A percentile compares a stretch with the other conserved stretches of the same genome.
These are phyloP conservation scores for Chloranthus sessilifolius DNA, from an alignment of 164 flowering plant genomes.

Conservation along the genomic window DNA sequence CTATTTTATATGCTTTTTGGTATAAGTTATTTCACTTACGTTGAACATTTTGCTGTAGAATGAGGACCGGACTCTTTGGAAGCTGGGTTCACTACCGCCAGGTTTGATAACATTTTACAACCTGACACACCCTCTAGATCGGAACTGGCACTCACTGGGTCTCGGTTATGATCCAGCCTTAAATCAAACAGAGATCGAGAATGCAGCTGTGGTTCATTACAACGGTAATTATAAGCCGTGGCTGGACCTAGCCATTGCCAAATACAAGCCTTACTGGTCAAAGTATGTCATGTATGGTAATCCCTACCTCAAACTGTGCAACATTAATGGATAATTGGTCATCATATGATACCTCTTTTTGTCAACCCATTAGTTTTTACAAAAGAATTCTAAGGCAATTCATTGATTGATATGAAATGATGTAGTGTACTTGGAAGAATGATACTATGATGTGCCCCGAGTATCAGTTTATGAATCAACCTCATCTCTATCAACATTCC, in stretches of 20 bases:
- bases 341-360: too few relatives aligned
- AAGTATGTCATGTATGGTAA: constrained; percentile 67
- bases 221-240: constrained; percentile 98
- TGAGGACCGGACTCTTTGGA: constrained; percentile 93
- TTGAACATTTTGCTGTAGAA: constrained; percentile 48
- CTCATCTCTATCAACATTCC: too few relatives aligned
- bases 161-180: constrained; percentile 97
- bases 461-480: too few relatives aligned
- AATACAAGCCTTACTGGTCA: constrained; percentile 87
- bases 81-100: constrained; percentile 92
- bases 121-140: constrained; percentile 74
- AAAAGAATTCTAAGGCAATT: too few relatives aligned
- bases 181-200: constrained; percentile 76
- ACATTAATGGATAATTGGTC: too few relatives aligned
- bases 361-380: too few relatives aligned
- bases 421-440: too few relatives aligned
- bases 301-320: constrained; percentile 67
- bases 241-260: constrained; percentile 79
- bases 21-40: background rate
- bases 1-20: background rate
- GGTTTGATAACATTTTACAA: constrained; percentile 96
- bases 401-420: too few relatives aligned
- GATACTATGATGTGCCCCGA: too few relatives aligned
- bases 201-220: constrained; percentile 90
- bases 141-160: constrained; percentile 92